Evolutionary conservation across 768 basidiomycete species (phyloP).

Genomic region (Russula virescens): DNA sequence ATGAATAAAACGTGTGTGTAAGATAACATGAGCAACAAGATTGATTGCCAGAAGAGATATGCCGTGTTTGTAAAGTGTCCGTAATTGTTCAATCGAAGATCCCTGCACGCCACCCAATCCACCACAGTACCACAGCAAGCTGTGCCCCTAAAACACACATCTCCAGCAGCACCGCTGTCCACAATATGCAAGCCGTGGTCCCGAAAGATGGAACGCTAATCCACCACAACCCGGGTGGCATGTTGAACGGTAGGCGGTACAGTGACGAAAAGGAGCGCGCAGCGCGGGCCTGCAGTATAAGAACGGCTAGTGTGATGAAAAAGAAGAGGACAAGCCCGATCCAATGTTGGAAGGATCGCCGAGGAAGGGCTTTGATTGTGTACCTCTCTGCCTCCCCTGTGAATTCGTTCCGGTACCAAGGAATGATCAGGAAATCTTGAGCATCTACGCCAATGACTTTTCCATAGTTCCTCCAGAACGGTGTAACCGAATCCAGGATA

Average conservation of each 20-base stretch:
- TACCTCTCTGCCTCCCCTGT: slow-evolving; percentile 72
- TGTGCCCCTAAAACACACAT: slow-evolving; percentile 51
- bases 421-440: slow-evolving; percentile 75
- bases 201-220: slow-evolving; percentile 57
- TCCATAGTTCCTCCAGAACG: slow-evolving; percentile 77
- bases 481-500: slow-evolving; percentile 68
- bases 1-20: slow-evolving; percentile 15
- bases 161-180: slow-evolving; percentile 60
- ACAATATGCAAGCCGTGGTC: slow-evolving; percentile 59
- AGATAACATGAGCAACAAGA: slow-evolving; percentile 4
- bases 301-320: slow-evolving; percentile 41
- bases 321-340: slow-evolving; percentile 51
- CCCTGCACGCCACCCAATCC: slow-evolving; percentile 66
- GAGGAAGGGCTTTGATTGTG: slow-evolving; percentile 50
- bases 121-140: slow-evolving; percentile 59
- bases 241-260: slow-evolving; percentile 52
- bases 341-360: slow-evolving; percentile 66
- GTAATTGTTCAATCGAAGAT: slow-evolving; percentile 36
- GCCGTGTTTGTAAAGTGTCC: background rate
- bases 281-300: slow-evolving; percentile 51
- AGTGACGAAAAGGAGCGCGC: slow-evolving; percentile 50
- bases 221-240: slow-evolving; percentile 58
- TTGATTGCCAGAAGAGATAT: background rate
- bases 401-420: slow-evolving; percentile 78
- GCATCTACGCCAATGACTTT: slow-evolving; percentile 77